Evolutionary conservation across 164 flowering plant species (phyloP).

Genomic region (Tinospora cordifolia): DNA sequence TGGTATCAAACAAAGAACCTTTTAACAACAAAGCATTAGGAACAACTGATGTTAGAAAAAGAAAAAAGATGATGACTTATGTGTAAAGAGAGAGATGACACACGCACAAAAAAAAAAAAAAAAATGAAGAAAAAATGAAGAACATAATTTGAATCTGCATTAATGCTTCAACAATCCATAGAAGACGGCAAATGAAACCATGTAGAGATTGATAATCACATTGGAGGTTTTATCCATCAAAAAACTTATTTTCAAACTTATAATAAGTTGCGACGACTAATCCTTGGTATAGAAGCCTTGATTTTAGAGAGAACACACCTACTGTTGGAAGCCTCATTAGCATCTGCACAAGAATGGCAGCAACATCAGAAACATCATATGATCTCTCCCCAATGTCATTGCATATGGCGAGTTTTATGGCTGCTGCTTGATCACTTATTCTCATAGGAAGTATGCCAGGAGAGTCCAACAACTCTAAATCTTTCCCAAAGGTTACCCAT

Average conservation of each 20-base stretch:
- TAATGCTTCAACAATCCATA: too few relatives aligned
- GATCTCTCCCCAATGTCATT: slow-evolving; percentile 99
- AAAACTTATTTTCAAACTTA: background rate
- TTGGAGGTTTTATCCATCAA: too few relatives aligned
- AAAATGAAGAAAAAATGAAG: too few relatives aligned
- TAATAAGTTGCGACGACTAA: background rate
- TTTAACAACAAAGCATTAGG: background rate
- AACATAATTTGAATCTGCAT: too few relatives aligned
- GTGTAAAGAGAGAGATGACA: too few relatives aligned
- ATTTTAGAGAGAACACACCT: slow-evolving; percentile 33
- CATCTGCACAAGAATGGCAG: slow-evolving; percentile 85
- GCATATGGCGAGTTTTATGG: slow-evolving; percentile 94
- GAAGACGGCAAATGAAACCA: too few relatives aligned
- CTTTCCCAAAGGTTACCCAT: slow-evolving; percentile 90
- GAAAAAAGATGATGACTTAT: too few relatives aligned
- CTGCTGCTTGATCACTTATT: slow-evolving; percentile 83
- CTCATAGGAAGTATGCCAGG: slow-evolving; percentile 97
- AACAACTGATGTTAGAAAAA: too few relatives aligned
- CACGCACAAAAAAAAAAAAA: too few relatives aligned
- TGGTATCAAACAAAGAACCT: background rate
- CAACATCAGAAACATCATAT: slow-evolving; percentile 79
- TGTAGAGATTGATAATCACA: too few relatives aligned
- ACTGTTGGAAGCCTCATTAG: slow-evolving; percentile 65
- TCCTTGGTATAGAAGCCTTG: background rate
- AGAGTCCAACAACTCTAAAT: slow-evolving; percentile 84